A percentile compares a stretch with the other conserved stretches of the same genome.
Evolutionary conservation across 768 basidiomycete species (phyloP).

Genomic region (Cyclocybe cylindracea): DNA sequence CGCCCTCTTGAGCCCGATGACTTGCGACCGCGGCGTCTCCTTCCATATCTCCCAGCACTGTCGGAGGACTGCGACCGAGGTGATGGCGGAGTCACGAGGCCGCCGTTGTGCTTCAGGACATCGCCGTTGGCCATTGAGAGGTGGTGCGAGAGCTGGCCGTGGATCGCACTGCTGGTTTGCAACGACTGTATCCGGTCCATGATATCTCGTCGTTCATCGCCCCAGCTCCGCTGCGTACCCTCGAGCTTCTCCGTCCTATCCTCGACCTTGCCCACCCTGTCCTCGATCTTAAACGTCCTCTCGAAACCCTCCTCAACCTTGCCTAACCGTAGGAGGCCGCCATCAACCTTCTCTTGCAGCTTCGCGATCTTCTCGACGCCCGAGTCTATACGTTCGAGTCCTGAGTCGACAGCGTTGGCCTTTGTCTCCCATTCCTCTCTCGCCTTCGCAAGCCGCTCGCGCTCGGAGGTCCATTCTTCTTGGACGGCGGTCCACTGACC

Average conservation of each 20-base stretch:
- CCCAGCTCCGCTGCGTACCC: neutral
- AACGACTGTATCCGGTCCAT: no score
- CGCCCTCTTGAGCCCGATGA: slow-evolving; percentile 19
- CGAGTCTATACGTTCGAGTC: neutral
- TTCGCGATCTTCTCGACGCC: neutral
- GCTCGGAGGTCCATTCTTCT: slow-evolving; percentile 82
- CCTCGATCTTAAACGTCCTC: slow-evolving; percentile 4
- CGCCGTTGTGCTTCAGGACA: slow-evolving; percentile 34
- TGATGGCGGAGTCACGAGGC: slow-evolving; percentile 75
- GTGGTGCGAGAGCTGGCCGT: no score
- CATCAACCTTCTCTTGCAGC: no score
- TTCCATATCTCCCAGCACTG: slow-evolving; percentile 43
- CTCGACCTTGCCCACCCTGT: slow-evolving; percentile 33
- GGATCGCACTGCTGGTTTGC: no score
- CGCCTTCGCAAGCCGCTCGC: slow-evolving; percentile 71
- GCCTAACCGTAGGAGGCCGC: neutral
- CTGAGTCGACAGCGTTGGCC: neutral
- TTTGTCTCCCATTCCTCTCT: slow-evolving; percentile 77
- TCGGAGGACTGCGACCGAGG: slow-evolving; percentile 72
- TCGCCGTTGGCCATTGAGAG: slow-evolving; percentile 33
- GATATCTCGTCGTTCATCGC: neutral
- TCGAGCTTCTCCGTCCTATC: neutral
- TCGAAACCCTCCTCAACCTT: neutral
- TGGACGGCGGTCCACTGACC: slow-evolving; percentile 76
- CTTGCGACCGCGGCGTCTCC: slow-evolving; percentile 28